phyloP scores from a whole-genome alignment of 2,329 filamentous ascomycete species.

The Phaeoacremonium minimum region DNA sequence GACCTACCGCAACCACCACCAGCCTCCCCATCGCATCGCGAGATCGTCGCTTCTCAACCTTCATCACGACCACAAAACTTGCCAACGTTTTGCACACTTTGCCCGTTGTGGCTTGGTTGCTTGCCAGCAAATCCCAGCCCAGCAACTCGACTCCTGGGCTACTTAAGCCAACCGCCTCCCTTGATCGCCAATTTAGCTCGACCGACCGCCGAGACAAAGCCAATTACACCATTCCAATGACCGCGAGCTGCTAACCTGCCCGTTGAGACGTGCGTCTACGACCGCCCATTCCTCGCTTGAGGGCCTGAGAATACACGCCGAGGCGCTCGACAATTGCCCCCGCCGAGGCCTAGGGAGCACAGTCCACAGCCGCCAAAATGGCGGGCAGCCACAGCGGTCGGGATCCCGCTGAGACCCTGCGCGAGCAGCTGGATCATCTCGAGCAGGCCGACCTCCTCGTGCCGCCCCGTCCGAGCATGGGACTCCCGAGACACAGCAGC shows the following conservation, averaged over 20 bases:
- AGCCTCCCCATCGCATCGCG: too few relatives aligned
- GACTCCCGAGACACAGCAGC: neutral
- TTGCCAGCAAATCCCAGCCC: too few relatives aligned
- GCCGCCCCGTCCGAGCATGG: neutral
- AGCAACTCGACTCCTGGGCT: too few relatives aligned
- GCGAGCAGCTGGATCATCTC: slow-evolving; percentile 18
- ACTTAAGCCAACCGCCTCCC: too few relatives aligned
- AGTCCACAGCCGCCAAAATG: neutral
- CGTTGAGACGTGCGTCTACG: neutral
- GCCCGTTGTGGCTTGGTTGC: too few relatives aligned
- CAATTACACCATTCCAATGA: neutral
- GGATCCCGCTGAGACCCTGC: slow-evolving; percentile 12
- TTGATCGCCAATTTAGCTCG: too few relatives aligned
- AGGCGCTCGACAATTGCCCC: too few relatives aligned
- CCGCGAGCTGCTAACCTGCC: neutral
- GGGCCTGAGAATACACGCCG: neutral
- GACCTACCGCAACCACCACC: too few relatives aligned
- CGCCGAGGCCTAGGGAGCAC: neutral
- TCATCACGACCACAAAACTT: too few relatives aligned
- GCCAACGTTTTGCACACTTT: too few relatives aligned
- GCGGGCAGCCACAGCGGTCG: slow-evolving; percentile 7
- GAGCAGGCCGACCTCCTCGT: slow-evolving; percentile 12
- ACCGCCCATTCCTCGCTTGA: neutral
- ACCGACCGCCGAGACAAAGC: too few relatives aligned
- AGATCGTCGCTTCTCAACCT: too few relatives aligned